These are phyloP conservation scores for Boletellus sp. DNA, from an alignment of 768 basidiomycete species.

Conservation along the genomic window DNA sequence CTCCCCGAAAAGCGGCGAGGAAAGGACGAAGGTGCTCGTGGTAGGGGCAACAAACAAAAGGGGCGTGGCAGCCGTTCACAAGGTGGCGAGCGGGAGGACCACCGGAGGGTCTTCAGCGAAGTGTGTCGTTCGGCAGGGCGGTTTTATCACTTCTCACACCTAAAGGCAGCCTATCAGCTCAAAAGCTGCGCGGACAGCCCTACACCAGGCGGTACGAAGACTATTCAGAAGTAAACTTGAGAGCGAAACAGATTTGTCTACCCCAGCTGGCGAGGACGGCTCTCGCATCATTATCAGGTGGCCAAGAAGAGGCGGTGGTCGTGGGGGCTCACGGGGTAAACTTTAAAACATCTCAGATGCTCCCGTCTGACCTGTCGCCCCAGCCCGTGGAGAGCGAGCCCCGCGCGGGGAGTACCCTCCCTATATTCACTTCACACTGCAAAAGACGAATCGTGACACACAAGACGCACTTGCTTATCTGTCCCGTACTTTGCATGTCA, in stretches of 20 bases:
- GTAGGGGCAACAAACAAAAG: conserved; percentile 45
- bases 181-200: conserved; percentile 74
- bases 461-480: conserved; percentile 88
- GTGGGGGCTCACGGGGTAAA: conserved; percentile 39
- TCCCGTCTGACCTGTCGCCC: background rate
- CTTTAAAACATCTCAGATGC: background rate
- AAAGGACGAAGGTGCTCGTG: conserved; percentile 40
- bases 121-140: conserved; percentile 45
- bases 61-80: conserved; percentile 40
- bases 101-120: conserved; percentile 75
- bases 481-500: conserved; percentile 71
- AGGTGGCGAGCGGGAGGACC: conserved; percentile 51
- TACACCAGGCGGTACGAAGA: conserved; percentile 79
- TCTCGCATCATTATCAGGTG: conserved; percentile 78
- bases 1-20: conserved; percentile 32
- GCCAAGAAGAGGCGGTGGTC: conserved; percentile 50
- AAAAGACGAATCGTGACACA: conserved; percentile 97
- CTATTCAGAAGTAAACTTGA: conserved; percentile 83
- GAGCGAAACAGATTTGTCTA: conserved; percentile 65
- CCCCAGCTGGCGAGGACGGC: conserved; percentile 56
- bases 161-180: conserved; percentile 68
- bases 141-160: conserved; percentile 13
- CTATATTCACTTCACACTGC: conserved; percentile 94
- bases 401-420: conserved; percentile 70
- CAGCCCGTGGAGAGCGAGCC: conserved; percentile 38